Evolutionary conservation across 2,329 filamentous ascomycete species (phyloP), one percentile per base, ranked within the genome.

Genomic region (Aspergillus floridensis): DNA sequence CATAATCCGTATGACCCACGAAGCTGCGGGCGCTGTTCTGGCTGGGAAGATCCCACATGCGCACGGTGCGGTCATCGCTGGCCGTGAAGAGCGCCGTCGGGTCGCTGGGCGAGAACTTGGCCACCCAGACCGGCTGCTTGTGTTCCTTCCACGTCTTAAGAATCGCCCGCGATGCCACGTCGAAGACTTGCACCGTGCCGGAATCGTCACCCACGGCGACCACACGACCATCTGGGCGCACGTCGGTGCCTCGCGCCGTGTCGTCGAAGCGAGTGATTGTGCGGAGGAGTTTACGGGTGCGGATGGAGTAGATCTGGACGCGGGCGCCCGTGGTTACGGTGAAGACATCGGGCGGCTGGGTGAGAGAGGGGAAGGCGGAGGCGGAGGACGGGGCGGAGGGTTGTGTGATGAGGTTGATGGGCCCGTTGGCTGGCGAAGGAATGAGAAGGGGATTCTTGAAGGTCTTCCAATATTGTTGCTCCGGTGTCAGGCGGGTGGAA

Each of bases 111-210:
- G 91, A 93, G 84, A 96, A 99, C 75, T 89, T 89, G 49, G 92
- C 93, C 24, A 89, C 86, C 88, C 93, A 97, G 24, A 96, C 91
- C 14, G 95, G 91, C 81, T 96, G 93, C 79, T 92, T 93, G 80
- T 98, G 93, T 67, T 93, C 87, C 64, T 88, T 87, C 93, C 95
- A 99, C 54, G 93, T 97, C 81, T 95, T 93, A 68, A 99, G 80
- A 66, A 99, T 96, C 3, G 92, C 92, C 64, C 95, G 85, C 59
- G 92, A 93, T 72, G 84, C 88, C 54, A 96, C 87, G 72, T 99
- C 95, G 72, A 98, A 99, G 12, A 97, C 92, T 77, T 99, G 96
- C 66, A 99, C 91, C 63, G 89, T 88, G 59, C 96, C 96, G 46
- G 87, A 89, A 73, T 97, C 93, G 68, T 97, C 93, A 69, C 93